Evolutionary conservation across 2,329 filamentous ascomycete species (phyloP).

Genomic region (Botrytis deweyae): DNA sequence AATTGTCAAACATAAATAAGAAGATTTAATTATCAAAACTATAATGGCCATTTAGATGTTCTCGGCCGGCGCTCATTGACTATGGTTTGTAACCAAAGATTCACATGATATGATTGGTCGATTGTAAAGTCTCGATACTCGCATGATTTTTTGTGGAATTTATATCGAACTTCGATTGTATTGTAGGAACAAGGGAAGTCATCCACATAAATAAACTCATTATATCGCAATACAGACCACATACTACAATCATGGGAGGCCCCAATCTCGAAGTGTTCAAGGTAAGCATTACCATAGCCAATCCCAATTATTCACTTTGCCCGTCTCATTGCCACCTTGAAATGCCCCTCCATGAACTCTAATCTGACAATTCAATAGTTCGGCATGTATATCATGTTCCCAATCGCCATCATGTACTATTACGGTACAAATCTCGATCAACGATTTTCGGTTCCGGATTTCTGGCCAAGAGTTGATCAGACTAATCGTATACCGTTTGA

Average conservation of each 20-base stretch:
- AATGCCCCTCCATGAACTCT: constrained; percentile 7
- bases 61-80: background rate
- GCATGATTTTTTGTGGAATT: constrained; percentile 7
- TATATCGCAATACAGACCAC: constrained; percentile 1
- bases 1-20: background rate
- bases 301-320: constrained; percentile 10
- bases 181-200: background rate
- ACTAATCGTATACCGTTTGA: constrained; percentile 76
- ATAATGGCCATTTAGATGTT: background rate
- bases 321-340: constrained; percentile 26
- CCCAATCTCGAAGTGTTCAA: constrained; percentile 95
- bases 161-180: background rate
- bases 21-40: background rate
- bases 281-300: constrained; percentile 49
- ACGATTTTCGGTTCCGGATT: constrained; percentile 82
- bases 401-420: constrained; percentile 99
- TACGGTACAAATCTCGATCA: constrained; percentile 97
- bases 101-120: constrained; percentile 10
- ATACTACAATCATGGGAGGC: constrained; percentile 61
- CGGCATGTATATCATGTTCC: constrained; percentile 98
- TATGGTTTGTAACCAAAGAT: background rate
- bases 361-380: constrained; percentile 58
- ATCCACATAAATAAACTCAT: background rate
- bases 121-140: background rate
- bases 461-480: constrained; percentile 85